phyloP scores from a whole-genome alignment of 495 filamentous ascomycete genomes.

The Xylaria palmicola region DNA sequence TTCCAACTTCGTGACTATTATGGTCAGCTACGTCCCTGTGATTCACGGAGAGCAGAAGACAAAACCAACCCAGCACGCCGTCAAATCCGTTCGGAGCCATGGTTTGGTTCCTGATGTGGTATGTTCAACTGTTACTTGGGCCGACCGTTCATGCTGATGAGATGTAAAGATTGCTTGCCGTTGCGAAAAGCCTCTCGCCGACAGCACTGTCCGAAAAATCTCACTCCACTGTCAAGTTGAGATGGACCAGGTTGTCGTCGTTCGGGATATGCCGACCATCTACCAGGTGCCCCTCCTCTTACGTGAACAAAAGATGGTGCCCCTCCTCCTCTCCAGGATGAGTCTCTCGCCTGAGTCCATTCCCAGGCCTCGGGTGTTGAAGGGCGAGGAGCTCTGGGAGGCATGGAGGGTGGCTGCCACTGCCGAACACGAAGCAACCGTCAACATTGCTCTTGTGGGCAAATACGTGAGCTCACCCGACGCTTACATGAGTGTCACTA shows the following conservation, averaged over 20 bases:
- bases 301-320: conserved; percentile 70
- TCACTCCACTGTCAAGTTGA: conserved; percentile 84
- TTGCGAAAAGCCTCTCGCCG: conserved; percentile 70
- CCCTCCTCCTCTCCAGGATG: conserved; percentile 29
- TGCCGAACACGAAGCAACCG: conserved; percentile 43
- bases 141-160: neutral
- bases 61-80: conserved; percentile 91
- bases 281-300: conserved; percentile 94
- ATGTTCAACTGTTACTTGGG: conserved; percentile 20
- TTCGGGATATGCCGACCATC: conserved; percentile 79
- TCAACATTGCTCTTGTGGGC: conserved; percentile 85
- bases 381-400: conserved; percentile 66
- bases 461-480: conserved; percentile 86
- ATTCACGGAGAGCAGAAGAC: conserved; percentile 88
- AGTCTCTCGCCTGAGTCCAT: conserved; percentile 46
- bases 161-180: conserved; percentile 79
- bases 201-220: conserved; percentile 80
- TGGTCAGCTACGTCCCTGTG: conserved; percentile 78
- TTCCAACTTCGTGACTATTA: conserved; percentile 81
- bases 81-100: conserved; percentile 74
- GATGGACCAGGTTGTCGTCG: conserved; percentile 74
- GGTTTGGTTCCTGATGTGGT: conserved; percentile 84
- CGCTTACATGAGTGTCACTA: conserved; percentile 73
- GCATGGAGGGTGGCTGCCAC: conserved; percentile 70
- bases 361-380: conserved; percentile 46